Evolutionary conservation across 164 flowering plant genomes (phyloP), one percentile per base, ranked within the genome.

Genomic region (Brasenia schreberi): DNA sequence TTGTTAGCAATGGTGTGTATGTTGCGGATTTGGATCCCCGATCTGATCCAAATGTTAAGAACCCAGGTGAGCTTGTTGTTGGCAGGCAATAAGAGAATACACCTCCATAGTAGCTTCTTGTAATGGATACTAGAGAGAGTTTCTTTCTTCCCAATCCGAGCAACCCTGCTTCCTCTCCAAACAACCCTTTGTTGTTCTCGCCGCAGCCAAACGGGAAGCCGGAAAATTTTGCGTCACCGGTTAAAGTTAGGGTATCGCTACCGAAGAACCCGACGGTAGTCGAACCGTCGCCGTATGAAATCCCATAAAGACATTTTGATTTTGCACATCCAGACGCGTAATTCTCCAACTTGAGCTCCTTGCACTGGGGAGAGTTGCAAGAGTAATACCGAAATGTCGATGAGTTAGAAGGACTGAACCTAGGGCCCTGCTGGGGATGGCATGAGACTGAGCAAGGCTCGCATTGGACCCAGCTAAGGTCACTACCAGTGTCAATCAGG

Each of bases 401-500:
- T 18, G 68, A 66, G 44, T 6, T 5, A 49, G 63, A 4, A 6
- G 68, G 49, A 0, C 18, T 19, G 49, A 58, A 66, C 44, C 53
- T 59, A 10, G 18, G 9, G 49, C 33, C 49, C 67, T 14, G 19
- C 16, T 65, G 67, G 19, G 9, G 39, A 62, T 56, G 27, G 62
- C 68, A 66, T 2, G 63, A 33, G 14, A 44, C 62, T 19, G 17
- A 19, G 67, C 58, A n/a, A 7, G 67, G 67, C 10, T n/a, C 18
- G 67, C 67, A 65, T 33, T 19, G 60, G 27, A 65, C 58, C 60
- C 67, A 65, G 42, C 59, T 65, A 59, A 65, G 52, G 60, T 44
- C 67, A 59, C 67, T 65, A 39, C 67, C 67, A 11, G 67, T 65
- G 67, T 65, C 67, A 23, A 65, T 5, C 33, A 65, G 19, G 67